Conservation (phyloP, 2,329 filamentous ascomycete species). For the Alternaria gaisen region DNA sequence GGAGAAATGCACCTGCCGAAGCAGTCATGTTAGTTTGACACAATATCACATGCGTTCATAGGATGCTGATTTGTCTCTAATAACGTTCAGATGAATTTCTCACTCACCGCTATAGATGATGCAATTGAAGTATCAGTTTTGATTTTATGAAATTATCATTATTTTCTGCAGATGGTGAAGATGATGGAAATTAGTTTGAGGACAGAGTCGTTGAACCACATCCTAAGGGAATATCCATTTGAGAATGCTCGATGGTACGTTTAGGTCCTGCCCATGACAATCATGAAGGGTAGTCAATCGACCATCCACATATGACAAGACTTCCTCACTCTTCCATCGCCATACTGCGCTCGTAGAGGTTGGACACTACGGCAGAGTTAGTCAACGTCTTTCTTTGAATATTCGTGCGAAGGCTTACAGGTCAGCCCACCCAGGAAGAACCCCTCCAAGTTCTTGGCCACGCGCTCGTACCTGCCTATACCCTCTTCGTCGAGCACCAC, state of each 20-base stretch:
- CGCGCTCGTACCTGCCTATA: conserved; percentile 10
- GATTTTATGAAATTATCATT: background rate
- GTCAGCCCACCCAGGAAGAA: conserved; percentile 24
- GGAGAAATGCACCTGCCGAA: background rate
- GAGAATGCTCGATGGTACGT: background rate
- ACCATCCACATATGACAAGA: background rate
- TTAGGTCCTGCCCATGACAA: background rate
- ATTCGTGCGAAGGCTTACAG: conserved; percentile 14
- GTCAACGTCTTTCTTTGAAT: background rate
- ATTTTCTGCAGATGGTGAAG: background rate
- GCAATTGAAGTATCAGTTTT: background rate
- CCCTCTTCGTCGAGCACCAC: conserved; percentile 17
- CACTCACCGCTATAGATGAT: background rate
- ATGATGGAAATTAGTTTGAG: background rate
- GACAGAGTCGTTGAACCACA: background rate
- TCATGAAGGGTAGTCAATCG: no score
- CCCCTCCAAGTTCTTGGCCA: conserved; percentile 20
- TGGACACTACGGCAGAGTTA: conserved; percentile 17
- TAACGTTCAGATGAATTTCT: background rate
- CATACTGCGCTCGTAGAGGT: conserved; percentile 24
- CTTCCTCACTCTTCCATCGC: background rate
- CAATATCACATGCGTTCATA: background rate
- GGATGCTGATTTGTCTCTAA: background rate
- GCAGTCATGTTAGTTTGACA: background rate
- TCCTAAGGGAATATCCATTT: background rate